Base-by-base conservation (phyloP, 192 early-diverging fungal genomes). In the Coemansia sp. region DNA sequence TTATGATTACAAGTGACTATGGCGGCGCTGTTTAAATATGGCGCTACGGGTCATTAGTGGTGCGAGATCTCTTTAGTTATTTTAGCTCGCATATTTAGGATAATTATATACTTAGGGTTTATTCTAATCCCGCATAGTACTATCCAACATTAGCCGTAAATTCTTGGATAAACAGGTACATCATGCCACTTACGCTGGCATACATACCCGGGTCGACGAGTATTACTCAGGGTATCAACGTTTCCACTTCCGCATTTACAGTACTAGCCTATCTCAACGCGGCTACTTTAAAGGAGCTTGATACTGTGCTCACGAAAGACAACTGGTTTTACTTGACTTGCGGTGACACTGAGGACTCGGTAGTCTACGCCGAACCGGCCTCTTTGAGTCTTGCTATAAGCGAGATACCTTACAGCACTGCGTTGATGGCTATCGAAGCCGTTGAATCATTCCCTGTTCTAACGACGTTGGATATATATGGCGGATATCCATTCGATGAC, bases 241-340 rank as follows among this genome's bases (percentile, higher is more conserved):
- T 57, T 21, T 3, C 31, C 33, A 20, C 1, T 10, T 6, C 56
- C 2, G 11, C 56, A 21, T 23, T 58, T 36, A 18, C 56, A 1
- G 37, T 2, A 10, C 33, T 58, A 18, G 56, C 56, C 14, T 58
- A 58, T 21, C 56, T 36, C 56, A 58, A 58, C 20, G 56, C 56
- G 3, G 14, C 9, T 18, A 58, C 56, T 3, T 13, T 58, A 34
- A 14, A 58, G 18, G 8, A 5, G 14, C 56, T 56, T 31, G 33
- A n/a, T 2, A 16, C 35, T 35, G 14, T 11, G n/a, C 9, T 23
- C 13, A 3, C 28, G 10, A 33, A 56, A 9, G 33, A 18, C 0
- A 16, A 58, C n/a, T 58, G 56, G 56, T 7, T 21, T 18, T 5
- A 23, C 16, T 34, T 58, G 56, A 37, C 36, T 9, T 58, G 0